Conservation (phyloP, 176 grass and related monocot species). For the Cenchrus americanus region DNA sequence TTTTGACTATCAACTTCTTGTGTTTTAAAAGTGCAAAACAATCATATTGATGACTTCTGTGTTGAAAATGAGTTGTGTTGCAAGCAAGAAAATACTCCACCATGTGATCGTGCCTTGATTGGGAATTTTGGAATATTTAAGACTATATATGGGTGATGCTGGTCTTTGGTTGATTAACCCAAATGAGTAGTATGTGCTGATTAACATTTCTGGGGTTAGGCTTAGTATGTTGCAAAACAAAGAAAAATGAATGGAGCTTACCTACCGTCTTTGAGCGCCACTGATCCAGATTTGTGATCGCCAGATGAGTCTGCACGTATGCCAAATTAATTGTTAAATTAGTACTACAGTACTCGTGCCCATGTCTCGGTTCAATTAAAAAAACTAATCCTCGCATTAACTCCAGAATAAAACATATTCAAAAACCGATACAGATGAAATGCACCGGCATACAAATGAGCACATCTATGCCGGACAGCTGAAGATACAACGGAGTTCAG, state of each 20-base stretch:
- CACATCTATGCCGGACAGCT: background rate
- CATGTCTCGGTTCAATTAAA: background rate
- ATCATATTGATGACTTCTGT: background rate
- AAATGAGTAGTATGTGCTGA: background rate
- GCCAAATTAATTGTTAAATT: conserved; percentile 19
- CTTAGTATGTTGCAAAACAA: background rate
- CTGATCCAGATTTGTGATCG: conserved; percentile 53
- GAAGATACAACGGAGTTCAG: background rate
- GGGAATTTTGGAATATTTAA: no score
- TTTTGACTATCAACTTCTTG: background rate
- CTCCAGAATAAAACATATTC: background rate
- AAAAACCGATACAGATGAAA: background rate
- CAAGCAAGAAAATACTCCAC: no score
- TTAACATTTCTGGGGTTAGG: background rate
- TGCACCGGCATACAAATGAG: background rate
- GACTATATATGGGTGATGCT: no score
- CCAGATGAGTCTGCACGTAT: conserved; percentile 44
- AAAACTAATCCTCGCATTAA: background rate
- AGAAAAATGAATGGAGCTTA: conserved; percentile 44
- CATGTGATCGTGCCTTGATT: no score
- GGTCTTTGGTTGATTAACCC: background rate
- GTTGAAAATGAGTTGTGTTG: background rate
- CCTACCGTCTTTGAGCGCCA: conserved; percentile 61
- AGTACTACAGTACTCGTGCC: background rate
- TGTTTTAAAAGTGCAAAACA: background rate